These are phyloP conservation scores for Potentilla sterilis DNA, from an alignment of 306 rosid species.

Conservation along the genomic window DNA sequence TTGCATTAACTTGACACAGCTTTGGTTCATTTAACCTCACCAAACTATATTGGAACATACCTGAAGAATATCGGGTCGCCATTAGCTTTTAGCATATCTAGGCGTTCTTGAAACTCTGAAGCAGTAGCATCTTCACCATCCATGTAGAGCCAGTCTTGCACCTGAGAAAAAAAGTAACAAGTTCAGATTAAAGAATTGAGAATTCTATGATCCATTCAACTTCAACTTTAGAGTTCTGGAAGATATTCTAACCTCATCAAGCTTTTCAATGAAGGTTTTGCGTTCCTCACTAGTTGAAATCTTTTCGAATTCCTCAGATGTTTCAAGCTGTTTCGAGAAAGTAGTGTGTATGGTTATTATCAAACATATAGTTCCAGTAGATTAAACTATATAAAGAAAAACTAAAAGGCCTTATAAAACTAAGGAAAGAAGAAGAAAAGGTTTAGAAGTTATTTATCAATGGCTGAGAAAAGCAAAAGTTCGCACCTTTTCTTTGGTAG, in stretches of 20 bases:
- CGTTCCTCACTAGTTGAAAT: conserved; percentile 77
- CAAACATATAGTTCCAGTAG: not conserved
- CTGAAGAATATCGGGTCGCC: conserved; percentile 93
- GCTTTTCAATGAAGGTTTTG: conserved; percentile 70
- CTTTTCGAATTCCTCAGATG: conserved; percentile 61
- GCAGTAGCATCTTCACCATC: conserved; percentile 99
- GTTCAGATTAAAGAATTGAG: conserved; percentile 19
- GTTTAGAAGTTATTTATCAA: not conserved
- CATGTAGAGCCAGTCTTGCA: conserved; percentile 93
- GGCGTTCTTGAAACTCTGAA: conserved; percentile 69
- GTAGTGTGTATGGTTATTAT: not conserved
- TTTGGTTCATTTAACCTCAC: not conserved
- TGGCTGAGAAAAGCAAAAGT: conserved; percentile 1
- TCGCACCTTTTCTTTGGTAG: conserved; percentile 88
- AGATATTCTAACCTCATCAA: conserved; percentile 67
- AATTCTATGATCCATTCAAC: not conserved
- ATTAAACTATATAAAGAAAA: not conserved
- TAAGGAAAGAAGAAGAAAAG: not conserved
- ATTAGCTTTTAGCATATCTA: conserved; percentile 63
- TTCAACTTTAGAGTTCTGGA: conserved; percentile 14
- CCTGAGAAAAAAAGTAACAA: conserved; percentile 44
- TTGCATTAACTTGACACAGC: conserved; percentile 6
- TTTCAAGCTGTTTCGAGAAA: conserved; percentile 63
- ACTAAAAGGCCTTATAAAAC: not conserved
- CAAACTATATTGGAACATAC: conserved; percentile 36